Evolutionary conservation across 2,329 filamentous ascomycete species (phyloP).

Genomic region (Xylariaceae sp.): DNA sequence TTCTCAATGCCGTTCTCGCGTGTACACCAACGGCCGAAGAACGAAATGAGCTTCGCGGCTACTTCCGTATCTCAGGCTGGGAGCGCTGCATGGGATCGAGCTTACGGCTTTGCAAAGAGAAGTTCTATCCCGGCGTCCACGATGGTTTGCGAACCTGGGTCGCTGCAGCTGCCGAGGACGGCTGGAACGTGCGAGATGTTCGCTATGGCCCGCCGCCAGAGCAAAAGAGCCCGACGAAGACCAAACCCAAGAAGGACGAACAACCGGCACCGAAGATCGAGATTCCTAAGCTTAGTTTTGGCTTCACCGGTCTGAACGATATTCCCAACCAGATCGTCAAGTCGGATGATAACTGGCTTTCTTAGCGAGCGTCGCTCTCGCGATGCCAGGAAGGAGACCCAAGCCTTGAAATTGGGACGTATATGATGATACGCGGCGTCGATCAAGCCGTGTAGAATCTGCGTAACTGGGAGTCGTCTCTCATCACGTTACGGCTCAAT

Average conservation of each 20-base stretch:
- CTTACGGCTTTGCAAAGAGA: constrained; percentile 90
- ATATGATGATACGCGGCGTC: background rate
- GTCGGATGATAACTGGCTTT: constrained; percentile 30
- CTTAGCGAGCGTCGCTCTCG: constrained; percentile 24
- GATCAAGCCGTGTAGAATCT: background rate
- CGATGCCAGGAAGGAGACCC: constrained; percentile 12
- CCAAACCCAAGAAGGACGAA: constrained; percentile 40
- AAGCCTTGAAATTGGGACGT: background rate
- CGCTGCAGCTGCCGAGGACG: constrained; percentile 77
- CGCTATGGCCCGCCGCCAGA: constrained; percentile 60
- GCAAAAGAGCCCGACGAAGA: constrained; percentile 41
- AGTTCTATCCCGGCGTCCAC: constrained; percentile 91
- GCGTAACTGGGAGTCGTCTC: background rate
- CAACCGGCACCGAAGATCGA: constrained; percentile 57
- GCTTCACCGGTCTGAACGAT: constrained; percentile 29
- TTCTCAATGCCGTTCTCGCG: constrained; percentile 85
- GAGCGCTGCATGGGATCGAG: constrained; percentile 84
- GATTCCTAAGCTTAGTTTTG: constrained; percentile 52
- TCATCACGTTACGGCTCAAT: constrained; percentile 3
- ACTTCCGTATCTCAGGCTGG: constrained; percentile 78
- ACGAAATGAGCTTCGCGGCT: constrained; percentile 72
- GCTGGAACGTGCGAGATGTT: constrained; percentile 78
- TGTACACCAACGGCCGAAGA: constrained; percentile 64
- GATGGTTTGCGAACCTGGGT: constrained; percentile 87
- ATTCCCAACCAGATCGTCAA: constrained; percentile 19